These are phyloP conservation scores for Erythrobasidium hasegawianum DNA, from an alignment of 1,284 basidiomycete genomes.

Conservation along the genomic window DNA sequence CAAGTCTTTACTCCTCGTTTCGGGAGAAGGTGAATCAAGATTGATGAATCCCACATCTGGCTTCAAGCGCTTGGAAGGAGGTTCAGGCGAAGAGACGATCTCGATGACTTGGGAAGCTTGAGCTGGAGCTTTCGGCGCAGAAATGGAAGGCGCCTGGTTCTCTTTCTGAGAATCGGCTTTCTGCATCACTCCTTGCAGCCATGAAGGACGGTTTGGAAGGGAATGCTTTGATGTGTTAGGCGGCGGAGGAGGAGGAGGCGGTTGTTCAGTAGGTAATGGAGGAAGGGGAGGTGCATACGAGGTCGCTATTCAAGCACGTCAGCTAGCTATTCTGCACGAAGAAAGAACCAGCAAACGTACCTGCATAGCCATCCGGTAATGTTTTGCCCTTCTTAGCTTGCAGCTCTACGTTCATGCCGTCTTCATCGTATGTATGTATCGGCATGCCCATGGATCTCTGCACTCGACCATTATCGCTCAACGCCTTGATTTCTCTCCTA, in stretches of 20 bases:
- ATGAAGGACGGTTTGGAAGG: background rate
- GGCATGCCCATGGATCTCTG: slow-evolving; percentile 9
- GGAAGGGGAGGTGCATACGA: background rate
- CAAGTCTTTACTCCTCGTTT: background rate
- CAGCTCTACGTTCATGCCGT: slow-evolving; percentile 3
- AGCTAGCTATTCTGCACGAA: background rate
- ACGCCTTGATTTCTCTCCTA: background rate
- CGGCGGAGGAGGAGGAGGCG: background rate
- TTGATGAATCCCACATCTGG: slow-evolving; percentile 13
- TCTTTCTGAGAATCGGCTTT: background rate
- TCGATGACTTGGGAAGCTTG: background rate
- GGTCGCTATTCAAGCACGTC: background rate
- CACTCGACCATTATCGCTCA: slow-evolving; percentile 2
- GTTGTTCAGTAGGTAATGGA: background rate
- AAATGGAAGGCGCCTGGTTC: too few species aligned
- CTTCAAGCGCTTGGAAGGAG: background rate
- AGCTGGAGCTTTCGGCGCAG: background rate
- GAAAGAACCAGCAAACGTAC: too few species aligned
- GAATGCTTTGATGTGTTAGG: background rate
- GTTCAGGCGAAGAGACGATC: background rate
- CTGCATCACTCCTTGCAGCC: background rate
- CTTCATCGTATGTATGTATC: background rate
- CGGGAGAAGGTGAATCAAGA: slow-evolving; percentile 10
- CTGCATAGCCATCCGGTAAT: background rate
- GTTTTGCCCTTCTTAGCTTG: slow-evolving; percentile 2